Conservation (phyloP, 2,329 filamentous ascomycete species). For the Aspergillus pseudoglaucus region DNA sequence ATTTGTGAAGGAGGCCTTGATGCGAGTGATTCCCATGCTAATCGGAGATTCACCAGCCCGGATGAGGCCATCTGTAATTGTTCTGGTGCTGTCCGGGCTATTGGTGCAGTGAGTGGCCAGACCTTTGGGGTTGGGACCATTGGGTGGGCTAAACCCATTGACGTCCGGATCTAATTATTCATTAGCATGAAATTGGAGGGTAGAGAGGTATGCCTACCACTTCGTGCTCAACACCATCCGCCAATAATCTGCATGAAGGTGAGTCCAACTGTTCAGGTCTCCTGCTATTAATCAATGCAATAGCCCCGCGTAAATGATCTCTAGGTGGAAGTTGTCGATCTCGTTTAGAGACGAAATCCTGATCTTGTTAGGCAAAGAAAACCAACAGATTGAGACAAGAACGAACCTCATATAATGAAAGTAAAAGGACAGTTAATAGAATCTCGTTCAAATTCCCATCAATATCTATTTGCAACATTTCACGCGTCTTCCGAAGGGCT, state of each 20-base stretch:
- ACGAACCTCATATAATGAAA: constrained; percentile 23
- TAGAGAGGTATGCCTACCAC: constrained; percentile 13
- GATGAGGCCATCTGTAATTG: constrained; percentile 16
- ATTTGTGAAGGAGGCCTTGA: neutral
- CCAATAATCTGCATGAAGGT: constrained; percentile 10
- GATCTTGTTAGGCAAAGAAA: neutral
- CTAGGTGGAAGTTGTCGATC: constrained; percentile 15
- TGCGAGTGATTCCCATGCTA: constrained; percentile 14
- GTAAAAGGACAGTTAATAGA: constrained; percentile 19
- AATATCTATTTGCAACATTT: constrained; percentile 13
- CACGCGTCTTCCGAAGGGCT: constrained; percentile 19
- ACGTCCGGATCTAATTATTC: constrained; percentile 16
- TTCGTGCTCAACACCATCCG: constrained; percentile 18
- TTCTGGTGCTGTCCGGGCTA: constrained; percentile 10
- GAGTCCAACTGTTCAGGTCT: constrained; percentile 10
- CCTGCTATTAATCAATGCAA: constrained; percentile 21
- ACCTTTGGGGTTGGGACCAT: constrained; percentile 16
- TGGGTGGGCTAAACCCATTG: constrained; percentile 11
- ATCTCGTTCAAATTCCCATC: constrained; percentile 15
- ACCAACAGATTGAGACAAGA: too few species aligned
- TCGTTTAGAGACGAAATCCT: constrained; percentile 22
- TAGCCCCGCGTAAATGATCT: constrained; percentile 23
- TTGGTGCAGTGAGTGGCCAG: constrained; percentile 17
- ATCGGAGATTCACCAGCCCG: constrained; percentile 17
- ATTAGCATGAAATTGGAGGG: neutral